Conservation (phyloP, 164 flowering plant genomes). For the Pachysandra terminalis region DNA sequence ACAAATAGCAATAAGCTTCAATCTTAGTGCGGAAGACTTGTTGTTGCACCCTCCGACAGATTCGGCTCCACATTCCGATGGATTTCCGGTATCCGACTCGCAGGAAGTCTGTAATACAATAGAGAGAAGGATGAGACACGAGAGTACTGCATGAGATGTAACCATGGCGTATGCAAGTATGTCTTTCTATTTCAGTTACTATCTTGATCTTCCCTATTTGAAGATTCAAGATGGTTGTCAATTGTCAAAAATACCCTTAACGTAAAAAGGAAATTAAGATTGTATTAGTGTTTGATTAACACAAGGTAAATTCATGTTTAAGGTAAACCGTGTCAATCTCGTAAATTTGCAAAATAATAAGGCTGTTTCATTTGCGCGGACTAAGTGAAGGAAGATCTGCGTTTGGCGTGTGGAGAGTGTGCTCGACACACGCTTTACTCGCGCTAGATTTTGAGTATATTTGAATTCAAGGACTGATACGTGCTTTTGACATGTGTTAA, state of each 20-base stretch:
- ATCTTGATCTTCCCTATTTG: too few relatives aligned
- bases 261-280: too few relatives aligned
- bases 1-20: slow-evolving; percentile 17
- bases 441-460: neutral
- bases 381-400: neutral
- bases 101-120: neutral
- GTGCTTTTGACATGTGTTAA: too few relatives aligned
- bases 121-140: neutral
- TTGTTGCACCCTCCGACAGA: slow-evolving; percentile 6
- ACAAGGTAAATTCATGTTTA: too few relatives aligned
- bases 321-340: too few relatives aligned
- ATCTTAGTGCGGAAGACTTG: neutral
- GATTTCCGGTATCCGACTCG: neutral
- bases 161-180: too few relatives aligned
- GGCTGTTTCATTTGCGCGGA: neutral
- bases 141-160: neutral
- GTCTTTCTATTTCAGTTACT: too few relatives aligned
- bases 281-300: too few relatives aligned
- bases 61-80: neutral
- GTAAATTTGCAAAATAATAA: neutral
- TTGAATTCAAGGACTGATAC: too few relatives aligned
- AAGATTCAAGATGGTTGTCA: too few relatives aligned
- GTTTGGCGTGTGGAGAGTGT: neutral
- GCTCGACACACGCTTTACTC: neutral
- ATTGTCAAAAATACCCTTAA: too few relatives aligned